Evolutionary conservation across 805 yeast genomes (phyloP).

Genomic region (Kregervanrija fluxuum): DNA sequence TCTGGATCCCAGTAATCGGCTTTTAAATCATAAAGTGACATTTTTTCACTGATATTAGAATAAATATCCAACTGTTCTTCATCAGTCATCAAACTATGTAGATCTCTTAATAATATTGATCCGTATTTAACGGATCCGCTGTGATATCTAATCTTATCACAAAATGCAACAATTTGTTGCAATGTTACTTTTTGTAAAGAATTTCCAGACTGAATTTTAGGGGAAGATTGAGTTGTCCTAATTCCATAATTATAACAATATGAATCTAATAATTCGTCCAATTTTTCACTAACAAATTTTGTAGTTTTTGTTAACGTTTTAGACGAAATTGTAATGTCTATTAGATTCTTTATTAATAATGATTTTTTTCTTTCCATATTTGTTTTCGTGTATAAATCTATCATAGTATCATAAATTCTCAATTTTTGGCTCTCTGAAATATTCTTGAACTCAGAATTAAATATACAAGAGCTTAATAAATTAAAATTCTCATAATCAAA

Average conservation of each 20-base stretch:
- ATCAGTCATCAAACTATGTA: slow-evolving; percentile 43
- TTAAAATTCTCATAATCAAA: slow-evolving; percentile 36
- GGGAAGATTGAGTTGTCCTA: not conserved
- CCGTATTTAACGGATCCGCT: slow-evolving; percentile 40
- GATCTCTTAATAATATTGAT: slow-evolving; percentile 48
- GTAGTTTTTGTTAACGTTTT: slow-evolving; percentile 7
- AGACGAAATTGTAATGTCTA: slow-evolving; percentile 35
- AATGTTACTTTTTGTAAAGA: slow-evolving; percentile 35
- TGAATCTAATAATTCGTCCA: slow-evolving; percentile 32
- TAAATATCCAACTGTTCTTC: slow-evolving; percentile 49
- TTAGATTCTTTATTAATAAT: slow-evolving; percentile 58
- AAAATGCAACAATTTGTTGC: slow-evolving; percentile 40
- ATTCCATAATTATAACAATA: slow-evolving; percentile 52
- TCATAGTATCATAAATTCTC: slow-evolving; percentile 57
- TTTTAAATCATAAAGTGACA: not conserved
- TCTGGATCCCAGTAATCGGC: slow-evolving; percentile 68
- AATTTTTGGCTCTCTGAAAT: slow-evolving; percentile 49
- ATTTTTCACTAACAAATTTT: slow-evolving; percentile 8
- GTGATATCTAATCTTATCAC: slow-evolving; percentile 43
- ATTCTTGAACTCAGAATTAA: slow-evolving; percentile 36
- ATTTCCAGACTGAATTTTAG: slow-evolving; percentile 5
- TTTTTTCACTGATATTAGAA: slow-evolving; percentile 27
- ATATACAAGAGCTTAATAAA: slow-evolving; percentile 38
- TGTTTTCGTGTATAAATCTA: slow-evolving; percentile 54
- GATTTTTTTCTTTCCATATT: slow-evolving; percentile 62